Evolutionary conservation across 495 filamentous ascomycete species (phyloP).

Genomic region (Penicillium pulvis): DNA sequence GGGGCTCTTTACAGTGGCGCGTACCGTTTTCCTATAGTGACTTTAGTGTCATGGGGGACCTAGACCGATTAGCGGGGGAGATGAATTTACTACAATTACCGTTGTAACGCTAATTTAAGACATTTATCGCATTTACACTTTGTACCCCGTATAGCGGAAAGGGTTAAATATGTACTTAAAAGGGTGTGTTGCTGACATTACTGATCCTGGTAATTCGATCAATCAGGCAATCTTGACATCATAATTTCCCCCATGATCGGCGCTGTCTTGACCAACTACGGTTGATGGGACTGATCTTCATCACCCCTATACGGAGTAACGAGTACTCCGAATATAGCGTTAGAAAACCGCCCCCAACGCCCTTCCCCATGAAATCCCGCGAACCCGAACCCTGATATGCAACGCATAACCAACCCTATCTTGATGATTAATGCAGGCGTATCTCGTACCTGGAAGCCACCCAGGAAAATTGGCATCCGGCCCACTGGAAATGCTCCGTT

Average conservation of each 20-base stretch:
- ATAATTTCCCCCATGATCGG: slow-evolving; percentile 4
- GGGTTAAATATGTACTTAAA: no score
- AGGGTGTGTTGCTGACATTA: neutral
- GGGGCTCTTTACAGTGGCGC: slow-evolving; percentile 6
- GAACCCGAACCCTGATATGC: no score
- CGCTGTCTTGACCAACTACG: neutral
- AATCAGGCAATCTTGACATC: slow-evolving; percentile 5
- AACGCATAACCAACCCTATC: slow-evolving; percentile 1
- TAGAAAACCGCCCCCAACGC: neutral
- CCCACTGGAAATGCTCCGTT: slow-evolving; percentile 1
- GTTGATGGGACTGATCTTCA: neutral
- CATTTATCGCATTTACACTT: neutral
- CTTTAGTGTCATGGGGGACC: slow-evolving; percentile 1
- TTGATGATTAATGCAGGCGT: neutral
- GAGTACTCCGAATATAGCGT: neutral
- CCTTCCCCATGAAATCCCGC: no score
- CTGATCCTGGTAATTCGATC: neutral
- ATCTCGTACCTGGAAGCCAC: neutral
- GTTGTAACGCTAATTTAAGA: neutral
- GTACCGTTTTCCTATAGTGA: neutral
- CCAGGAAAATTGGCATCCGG: neutral
- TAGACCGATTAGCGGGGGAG: neutral
- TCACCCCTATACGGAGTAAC: neutral
- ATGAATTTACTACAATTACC: neutral
- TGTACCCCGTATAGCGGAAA: neutral